Percentiles rank a stretch among this genome's conserved stretches.
Evolutionary conservation across 257 asterid species (phyloP).

Genomic region (Petrea volubilis): DNA sequence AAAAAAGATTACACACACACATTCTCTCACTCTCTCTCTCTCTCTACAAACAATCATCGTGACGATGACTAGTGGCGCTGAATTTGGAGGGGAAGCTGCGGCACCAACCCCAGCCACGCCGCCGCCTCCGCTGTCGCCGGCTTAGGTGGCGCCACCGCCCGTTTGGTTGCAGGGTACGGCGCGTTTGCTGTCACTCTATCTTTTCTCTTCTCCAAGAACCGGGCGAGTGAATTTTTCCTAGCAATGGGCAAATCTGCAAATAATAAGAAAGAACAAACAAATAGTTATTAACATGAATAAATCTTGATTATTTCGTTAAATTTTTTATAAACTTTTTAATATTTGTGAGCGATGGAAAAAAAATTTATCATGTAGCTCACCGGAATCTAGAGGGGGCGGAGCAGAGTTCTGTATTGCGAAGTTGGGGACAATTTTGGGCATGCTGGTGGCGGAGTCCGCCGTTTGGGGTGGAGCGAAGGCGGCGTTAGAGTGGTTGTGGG

Average conservation of each 20-base stretch:
- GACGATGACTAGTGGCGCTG: constrained; percentile 22
- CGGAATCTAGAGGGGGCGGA: constrained; percentile 35
- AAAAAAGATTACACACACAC: not conserved
- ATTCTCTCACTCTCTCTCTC: too few species aligned
- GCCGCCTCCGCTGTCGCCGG: constrained; percentile 37
- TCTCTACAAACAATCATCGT: not conserved
- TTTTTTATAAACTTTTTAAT: not conserved
- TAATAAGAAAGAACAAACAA: not conserved
- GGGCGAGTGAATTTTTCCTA: constrained; percentile 56
- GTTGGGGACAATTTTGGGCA: constrained; percentile 9
- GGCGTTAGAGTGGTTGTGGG: constrained; percentile 21
- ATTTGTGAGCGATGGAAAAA: not conserved
- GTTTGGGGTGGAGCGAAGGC: constrained; percentile 22
- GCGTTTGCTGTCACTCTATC: constrained; percentile 55
- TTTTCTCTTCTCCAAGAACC: constrained; percentile 69
- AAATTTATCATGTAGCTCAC: constrained; percentile 9
- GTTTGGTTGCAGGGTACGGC: constrained; percentile 39
- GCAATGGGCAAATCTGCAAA: constrained; percentile 65
- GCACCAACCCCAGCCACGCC: constrained; percentile 57
- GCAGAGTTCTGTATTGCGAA: constrained; percentile 17
- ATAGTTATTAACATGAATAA: too few species aligned
- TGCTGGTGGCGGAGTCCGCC: constrained; percentile 38
- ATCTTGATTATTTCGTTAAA: not conserved
- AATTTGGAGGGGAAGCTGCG: constrained; percentile 29
- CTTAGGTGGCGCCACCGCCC: constrained; percentile 19